These are phyloP conservation scores for Lanmaoa pseudosensibilis DNA, from an alignment of 768 basidiomycete species.

Conservation along the genomic window DNA sequence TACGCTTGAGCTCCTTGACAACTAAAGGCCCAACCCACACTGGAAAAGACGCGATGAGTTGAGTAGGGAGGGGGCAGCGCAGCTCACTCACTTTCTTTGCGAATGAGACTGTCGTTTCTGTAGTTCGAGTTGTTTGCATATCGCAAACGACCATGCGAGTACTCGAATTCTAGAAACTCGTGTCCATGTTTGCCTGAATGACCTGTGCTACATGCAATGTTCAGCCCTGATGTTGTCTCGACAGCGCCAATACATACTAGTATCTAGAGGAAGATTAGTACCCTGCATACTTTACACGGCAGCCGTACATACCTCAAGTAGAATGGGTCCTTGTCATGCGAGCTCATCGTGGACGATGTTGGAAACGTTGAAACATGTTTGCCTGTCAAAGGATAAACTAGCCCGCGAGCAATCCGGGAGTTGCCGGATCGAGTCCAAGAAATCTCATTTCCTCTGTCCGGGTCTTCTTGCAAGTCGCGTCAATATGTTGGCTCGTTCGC, in stretches of 20 bases:
- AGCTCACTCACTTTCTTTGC: conserved; percentile 88
- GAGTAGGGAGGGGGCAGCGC: not conserved
- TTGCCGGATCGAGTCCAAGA: conserved; percentile 12
- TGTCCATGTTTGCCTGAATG: conserved; percentile 98
- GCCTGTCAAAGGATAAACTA: not conserved
- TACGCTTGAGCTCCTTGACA: conserved; percentile 91
- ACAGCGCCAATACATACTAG: conserved; percentile 41
- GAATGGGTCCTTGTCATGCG: conserved; percentile 70
- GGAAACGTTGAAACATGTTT: conserved; percentile 4
- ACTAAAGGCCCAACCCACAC: conserved; percentile 95
- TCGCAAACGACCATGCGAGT: conserved; percentile 91
- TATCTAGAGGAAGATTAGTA: conserved; percentile 40
- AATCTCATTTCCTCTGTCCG: not conserved
- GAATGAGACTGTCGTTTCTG: conserved; percentile 93
- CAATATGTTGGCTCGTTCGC: conserved; percentile 34
- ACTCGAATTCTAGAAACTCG: conserved; percentile 98
- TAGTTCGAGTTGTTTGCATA: conserved; percentile 99
- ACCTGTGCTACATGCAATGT: conserved; percentile 53
- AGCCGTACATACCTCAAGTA: conserved; percentile 61
- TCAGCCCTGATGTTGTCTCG: not conserved
- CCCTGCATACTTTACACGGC: not conserved
- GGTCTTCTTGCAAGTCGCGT: not conserved
- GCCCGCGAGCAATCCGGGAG: conserved; percentile 9
- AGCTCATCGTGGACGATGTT: conserved; percentile 24
- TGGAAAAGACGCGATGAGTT: conserved; percentile 32